Evolutionary conservation across 2,329 filamentous ascomycete genomes (phyloP).

Genomic region (Apiospora sp.): DNA sequence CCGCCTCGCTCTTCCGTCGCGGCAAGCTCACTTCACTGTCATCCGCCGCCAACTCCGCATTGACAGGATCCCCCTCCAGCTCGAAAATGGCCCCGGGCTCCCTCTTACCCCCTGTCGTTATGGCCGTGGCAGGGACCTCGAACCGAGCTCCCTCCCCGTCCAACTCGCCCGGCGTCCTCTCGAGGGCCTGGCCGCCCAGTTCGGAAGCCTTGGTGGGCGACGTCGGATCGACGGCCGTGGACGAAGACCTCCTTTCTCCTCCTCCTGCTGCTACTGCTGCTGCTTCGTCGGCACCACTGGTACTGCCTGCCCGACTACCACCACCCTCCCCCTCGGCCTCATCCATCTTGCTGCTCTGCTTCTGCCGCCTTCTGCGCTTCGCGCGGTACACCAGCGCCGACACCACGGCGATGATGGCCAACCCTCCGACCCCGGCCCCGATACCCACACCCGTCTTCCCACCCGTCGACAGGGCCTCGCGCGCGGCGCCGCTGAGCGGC

Average conservation of each 20-base stretch:
- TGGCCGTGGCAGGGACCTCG: slow-evolving; percentile 20
- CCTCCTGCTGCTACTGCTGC: not conserved
- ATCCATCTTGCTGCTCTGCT: not conserved
- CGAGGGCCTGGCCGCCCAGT: slow-evolving; percentile 5
- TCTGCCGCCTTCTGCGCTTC: slow-evolving; percentile 3
- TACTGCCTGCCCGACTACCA: not conserved
- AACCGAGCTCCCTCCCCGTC: not conserved
- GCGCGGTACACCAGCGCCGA: not conserved
- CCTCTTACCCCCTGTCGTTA: slow-evolving; percentile 13
- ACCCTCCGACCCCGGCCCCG: slow-evolving; percentile 13
- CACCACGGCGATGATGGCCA: slow-evolving; percentile 13
- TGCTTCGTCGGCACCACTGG: not conserved
- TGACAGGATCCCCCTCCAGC: slow-evolving; percentile 21
- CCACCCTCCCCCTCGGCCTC: not conserved
- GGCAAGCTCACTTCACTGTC: not conserved
- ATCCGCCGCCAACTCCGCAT: not conserved
- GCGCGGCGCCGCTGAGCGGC: not conserved
- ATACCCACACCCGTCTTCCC: slow-evolving; percentile 18
- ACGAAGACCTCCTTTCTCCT: not conserved
- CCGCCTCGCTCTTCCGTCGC: not conserved
- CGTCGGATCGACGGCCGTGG: not conserved
- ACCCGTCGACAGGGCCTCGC: not conserved
- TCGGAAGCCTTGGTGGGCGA: slow-evolving; percentile 2
- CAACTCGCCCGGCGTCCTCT: slow-evolving; percentile 14
- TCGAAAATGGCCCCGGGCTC: slow-evolving; percentile 23